Conservation (phyloP, 2,329 filamentous ascomycete genomes). For the Phialophora chinensis region DNA sequence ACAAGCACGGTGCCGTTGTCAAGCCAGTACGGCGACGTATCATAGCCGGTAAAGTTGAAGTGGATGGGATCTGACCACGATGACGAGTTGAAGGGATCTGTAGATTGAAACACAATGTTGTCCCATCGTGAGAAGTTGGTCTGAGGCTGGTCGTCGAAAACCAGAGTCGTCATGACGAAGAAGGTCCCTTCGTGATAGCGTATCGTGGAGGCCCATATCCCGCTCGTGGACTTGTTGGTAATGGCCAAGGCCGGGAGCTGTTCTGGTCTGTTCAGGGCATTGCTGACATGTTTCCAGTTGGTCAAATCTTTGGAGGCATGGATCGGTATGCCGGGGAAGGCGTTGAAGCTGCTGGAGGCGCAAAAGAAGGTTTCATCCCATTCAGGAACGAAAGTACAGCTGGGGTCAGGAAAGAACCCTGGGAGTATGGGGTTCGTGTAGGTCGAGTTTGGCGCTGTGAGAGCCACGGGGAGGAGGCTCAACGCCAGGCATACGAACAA, state of each 20-base stretch:
- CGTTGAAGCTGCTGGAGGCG: slow-evolving; percentile 14
- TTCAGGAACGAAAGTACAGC: neutral
- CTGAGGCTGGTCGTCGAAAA: slow-evolving; percentile 39
- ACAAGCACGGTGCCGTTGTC: slow-evolving; percentile 50
- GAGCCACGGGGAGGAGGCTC: neutral
- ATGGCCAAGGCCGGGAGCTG: neutral
- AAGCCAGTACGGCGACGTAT: slow-evolving; percentile 58
- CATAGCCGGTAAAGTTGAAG: slow-evolving; percentile 50
- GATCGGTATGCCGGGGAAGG: slow-evolving; percentile 8
- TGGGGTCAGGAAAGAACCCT: neutral
- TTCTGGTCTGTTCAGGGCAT: neutral
- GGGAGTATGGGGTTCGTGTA: neutral
- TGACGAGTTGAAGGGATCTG: slow-evolving; percentile 49
- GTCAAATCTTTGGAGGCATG: slow-evolving; percentile 13
- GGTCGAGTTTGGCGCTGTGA: neutral
- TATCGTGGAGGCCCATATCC: slow-evolving; percentile 56
- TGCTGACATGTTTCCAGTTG: slow-evolving; percentile 12
- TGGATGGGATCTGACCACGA: slow-evolving; percentile 53
- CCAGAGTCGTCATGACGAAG: slow-evolving; percentile 54
- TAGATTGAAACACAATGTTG: slow-evolving; percentile 50
- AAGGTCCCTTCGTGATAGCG: slow-evolving; percentile 53
- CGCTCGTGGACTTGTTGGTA: slow-evolving; percentile 38
- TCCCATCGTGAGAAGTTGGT: slow-evolving; percentile 42
- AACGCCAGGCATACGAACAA: neutral
- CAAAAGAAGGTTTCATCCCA: slow-evolving; percentile 11